Evolutionary conservation across 257 asterid genomes (phyloP).

Genomic region (Scutellaria baicalensis): DNA sequence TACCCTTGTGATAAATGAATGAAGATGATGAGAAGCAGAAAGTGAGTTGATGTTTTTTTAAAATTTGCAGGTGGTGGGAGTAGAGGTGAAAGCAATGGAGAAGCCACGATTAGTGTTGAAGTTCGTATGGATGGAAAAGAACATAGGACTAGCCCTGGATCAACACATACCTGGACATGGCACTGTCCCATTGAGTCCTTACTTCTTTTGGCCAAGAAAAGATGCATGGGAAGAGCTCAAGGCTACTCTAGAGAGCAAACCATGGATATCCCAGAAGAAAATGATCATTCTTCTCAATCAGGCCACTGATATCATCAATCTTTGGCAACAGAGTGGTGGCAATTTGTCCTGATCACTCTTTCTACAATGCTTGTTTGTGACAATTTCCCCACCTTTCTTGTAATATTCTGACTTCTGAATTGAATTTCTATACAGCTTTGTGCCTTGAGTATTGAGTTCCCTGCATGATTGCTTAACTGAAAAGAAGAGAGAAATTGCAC

Average conservation of each 20-base stretch:
- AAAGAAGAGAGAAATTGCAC: neutral
- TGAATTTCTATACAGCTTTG: neutral
- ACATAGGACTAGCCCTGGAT: constrained; percentile 48
- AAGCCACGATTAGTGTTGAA: constrained; percentile 41
- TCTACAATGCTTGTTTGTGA: neutral
- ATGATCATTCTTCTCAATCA: constrained; percentile 58
- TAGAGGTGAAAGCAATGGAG: constrained; percentile 11
- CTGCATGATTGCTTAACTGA: neutral
- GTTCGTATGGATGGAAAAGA: constrained; percentile 65
- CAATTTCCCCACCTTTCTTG: neutral
- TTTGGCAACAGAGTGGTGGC: constrained; percentile 64
- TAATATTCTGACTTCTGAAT: constrained; percentile 1
- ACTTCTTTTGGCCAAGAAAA: constrained; percentile 50
- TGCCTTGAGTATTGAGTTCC: neutral
- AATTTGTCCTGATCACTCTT: constrained; percentile 25
- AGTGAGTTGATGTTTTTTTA: too few species aligned
- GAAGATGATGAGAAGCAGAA: too few species aligned
- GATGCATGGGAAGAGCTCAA: constrained; percentile 57
- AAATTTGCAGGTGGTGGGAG: constrained; percentile 4
- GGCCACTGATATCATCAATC: constrained; percentile 59
- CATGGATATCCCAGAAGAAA: constrained; percentile 50
- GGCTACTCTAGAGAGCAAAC: constrained; percentile 38
- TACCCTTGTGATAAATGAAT: too few species aligned
- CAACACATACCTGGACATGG: constrained; percentile 43
- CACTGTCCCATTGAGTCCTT: constrained; percentile 37